Conservation (phyloP, 345 rosid genomes). For the Citrus sinensis region DNA sequence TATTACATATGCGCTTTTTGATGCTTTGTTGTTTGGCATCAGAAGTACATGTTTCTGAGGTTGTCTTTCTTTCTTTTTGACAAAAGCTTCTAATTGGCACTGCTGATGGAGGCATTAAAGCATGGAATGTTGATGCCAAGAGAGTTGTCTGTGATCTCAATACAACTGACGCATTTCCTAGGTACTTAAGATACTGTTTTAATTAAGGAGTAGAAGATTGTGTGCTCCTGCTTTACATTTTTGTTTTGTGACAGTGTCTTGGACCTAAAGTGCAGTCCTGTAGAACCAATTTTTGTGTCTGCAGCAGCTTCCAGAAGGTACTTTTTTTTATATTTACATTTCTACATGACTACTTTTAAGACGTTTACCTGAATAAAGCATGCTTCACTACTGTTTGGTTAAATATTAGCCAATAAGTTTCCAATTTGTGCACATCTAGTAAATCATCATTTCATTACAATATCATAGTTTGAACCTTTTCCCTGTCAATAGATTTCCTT, state of each 20-base stretch:
- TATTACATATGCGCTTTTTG: background rate
- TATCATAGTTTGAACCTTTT: background rate
- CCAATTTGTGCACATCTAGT: background rate
- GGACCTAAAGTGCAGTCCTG: slow-evolving; percentile 76
- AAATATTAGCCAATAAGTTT: background rate
- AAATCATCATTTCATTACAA: no score
- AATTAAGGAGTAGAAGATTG: background rate
- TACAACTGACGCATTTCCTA: slow-evolving; percentile 58
- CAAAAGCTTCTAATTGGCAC: slow-evolving; percentile 76
- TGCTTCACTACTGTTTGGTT: background rate
- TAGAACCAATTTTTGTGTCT: slow-evolving; percentile 74
- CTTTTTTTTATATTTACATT: background rate
- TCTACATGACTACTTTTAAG: background rate
- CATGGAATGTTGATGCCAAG: slow-evolving; percentile 81
- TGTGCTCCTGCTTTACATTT: slow-evolving; percentile 10
- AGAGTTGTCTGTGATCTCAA: slow-evolving; percentile 74
- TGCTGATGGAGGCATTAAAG: slow-evolving; percentile 73
- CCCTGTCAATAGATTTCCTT: background rate
- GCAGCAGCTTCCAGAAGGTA: slow-evolving; percentile 65
- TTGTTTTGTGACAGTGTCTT: slow-evolving; percentile 46
- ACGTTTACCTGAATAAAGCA: background rate
- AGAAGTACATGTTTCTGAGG: slow-evolving; percentile 14
- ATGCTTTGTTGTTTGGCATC: slow-evolving; percentile 1
- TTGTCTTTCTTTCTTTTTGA: slow-evolving; percentile 23
- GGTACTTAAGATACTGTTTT: slow-evolving; percentile 19